These are phyloP conservation scores for Fomitopsis pinicola DNA, from an alignment of 1,284 basidiomycete genomes.

Conservation along the genomic window DNA sequence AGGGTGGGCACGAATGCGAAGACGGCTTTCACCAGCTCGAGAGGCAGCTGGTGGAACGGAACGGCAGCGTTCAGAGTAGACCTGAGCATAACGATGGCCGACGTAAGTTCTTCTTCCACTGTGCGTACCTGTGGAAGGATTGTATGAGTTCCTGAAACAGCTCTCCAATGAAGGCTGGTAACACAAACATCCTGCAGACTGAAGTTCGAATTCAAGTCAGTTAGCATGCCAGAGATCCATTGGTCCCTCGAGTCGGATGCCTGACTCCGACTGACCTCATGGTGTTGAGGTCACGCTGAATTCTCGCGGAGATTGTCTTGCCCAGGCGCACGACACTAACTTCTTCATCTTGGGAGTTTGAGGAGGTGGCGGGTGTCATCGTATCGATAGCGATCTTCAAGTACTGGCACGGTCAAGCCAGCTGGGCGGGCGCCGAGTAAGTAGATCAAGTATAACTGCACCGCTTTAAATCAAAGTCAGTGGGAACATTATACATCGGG, in stretches of 20 bases:
- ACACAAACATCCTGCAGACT: neutral
- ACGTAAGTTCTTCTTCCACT: neutral
- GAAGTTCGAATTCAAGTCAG: neutral
- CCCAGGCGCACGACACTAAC: neutral
- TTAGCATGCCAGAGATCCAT: neutral
- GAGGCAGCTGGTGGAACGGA: neutral
- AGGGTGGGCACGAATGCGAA: neutral
- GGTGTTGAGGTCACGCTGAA: neutral
- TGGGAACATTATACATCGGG: too few relatives aligned
- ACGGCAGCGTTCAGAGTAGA: neutral
- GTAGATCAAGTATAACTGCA: too few relatives aligned
- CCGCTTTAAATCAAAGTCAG: too few relatives aligned
- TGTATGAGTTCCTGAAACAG: neutral
- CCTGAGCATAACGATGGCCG: neutral
- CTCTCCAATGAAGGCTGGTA: neutral
- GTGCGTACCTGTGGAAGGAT: neutral
- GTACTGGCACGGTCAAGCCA: too few relatives aligned
- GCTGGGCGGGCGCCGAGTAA: too few relatives aligned
- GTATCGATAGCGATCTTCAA: too few relatives aligned
- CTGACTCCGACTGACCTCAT: neutral
- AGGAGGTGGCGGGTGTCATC: neutral
- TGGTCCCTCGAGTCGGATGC: too few relatives aligned
- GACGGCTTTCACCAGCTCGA: neutral
- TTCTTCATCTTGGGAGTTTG: neutral
- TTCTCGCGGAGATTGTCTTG: neutral